A percentile compares a stretch with the other conserved stretches of the same genome.
phyloP scores from a whole-genome alignment of 2,329 filamentous ascomycete species.

The Ophiostoma ulmi region DNA sequence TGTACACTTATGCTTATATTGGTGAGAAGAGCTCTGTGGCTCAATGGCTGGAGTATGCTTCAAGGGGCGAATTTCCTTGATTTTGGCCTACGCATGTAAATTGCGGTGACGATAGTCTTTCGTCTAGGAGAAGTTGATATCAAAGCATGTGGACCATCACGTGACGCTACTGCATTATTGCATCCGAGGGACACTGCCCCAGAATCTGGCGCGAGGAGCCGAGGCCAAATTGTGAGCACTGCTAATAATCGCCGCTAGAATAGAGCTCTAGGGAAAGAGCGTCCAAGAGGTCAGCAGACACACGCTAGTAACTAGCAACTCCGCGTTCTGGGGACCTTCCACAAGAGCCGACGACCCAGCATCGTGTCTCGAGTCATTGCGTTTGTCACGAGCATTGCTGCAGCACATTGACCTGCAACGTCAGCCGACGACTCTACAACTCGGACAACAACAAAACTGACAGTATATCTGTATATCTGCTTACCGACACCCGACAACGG shows the following conservation, averaged over 20 bases:
- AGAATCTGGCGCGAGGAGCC: conserved; percentile 22
- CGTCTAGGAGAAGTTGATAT: background rate
- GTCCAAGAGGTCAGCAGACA: conserved; percentile 11
- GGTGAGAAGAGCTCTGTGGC: background rate
- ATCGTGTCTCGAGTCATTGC: conserved; percentile 12
- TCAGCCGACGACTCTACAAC: background rate
- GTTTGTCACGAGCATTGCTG: conserved; percentile 8
- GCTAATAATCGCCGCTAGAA: conserved; percentile 20
- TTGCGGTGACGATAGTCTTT: background rate
- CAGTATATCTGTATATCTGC: background rate
- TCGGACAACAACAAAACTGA: background rate
- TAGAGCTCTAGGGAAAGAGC: conserved; percentile 18
- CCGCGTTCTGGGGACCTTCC: conserved; percentile 14
- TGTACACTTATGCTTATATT: background rate
- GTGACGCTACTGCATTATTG: background rate
- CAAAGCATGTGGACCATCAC: background rate
- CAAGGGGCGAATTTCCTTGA: background rate
- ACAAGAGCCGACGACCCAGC: conserved; percentile 4
- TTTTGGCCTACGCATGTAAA: background rate
- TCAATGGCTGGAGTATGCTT: background rate
- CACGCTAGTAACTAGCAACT: conserved; percentile 6
- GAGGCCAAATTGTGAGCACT: conserved; percentile 21
- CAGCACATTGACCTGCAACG: background rate
- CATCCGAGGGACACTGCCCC: background rate
- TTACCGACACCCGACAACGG: background rate